A percentile compares a stretch with the other conserved stretches of the same genome.
Evolutionary conservation across 129 eudicot genomes (phyloP).

Genomic region (Mikania micrantha): DNA sequence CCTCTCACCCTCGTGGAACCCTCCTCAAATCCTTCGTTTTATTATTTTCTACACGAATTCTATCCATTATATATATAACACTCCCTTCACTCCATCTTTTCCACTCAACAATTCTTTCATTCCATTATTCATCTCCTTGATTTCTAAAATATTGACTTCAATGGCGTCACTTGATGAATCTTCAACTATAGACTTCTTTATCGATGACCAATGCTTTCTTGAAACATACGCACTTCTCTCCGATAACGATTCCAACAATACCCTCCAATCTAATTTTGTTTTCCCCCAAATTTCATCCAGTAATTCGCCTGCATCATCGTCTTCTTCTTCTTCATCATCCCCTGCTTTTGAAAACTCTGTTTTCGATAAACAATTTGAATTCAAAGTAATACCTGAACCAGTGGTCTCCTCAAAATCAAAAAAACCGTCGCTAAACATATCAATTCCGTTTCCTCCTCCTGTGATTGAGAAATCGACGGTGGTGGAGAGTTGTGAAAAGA

Average conservation of each 20-base stretch:
- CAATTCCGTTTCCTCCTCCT: conserved; percentile 28
- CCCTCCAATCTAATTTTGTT: not conserved
- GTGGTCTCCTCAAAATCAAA: not conserved
- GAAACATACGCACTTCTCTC: conserved; percentile 13
- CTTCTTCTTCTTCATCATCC: conserved; percentile 21
- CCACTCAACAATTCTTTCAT: conserved; percentile 12
- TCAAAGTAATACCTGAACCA: not conserved
- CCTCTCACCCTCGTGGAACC: conserved; percentile 23
- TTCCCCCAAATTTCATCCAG: conserved; percentile 11
- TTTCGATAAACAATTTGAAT: conserved; percentile 19
- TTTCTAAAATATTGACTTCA: not conserved
- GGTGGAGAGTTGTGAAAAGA: not conserved
- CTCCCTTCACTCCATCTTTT: conserved; percentile 8
- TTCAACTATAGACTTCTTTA: conserved; percentile 27
- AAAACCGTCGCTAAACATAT: conserved; percentile 34
- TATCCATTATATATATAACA: conserved; percentile 1
- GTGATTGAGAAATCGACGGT: not conserved
- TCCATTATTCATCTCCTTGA: not conserved
- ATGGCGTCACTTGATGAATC: conserved; percentile 19
- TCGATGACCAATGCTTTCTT: conserved; percentile 26
- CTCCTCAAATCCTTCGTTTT: not conserved
- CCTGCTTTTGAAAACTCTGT: conserved; percentile 8
- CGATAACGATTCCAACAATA: not conserved
- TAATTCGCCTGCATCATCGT: conserved; percentile 10
- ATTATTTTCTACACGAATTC: not conserved